A percentile compares a stretch with the other conserved stretches of the same genome.
These are phyloP conservation scores for Mortierella antarctica DNA, from an alignment of 192 early-diverging fungal species.

Conservation along the genomic window DNA sequence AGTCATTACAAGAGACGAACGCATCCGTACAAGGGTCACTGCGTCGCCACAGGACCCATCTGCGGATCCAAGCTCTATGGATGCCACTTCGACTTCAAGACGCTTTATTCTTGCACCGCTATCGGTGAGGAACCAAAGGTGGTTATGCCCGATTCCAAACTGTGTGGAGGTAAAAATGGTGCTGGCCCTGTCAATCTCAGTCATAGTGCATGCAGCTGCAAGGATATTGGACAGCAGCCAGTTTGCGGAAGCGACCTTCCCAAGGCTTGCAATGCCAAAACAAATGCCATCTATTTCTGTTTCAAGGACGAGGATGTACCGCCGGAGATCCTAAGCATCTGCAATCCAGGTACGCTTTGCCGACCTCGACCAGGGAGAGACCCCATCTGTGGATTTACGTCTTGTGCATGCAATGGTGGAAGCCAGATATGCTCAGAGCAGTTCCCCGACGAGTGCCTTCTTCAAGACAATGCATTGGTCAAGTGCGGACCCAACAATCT, in stretches of 20 bases:
- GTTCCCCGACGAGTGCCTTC: background rate
- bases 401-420: background rate
- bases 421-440: background rate
- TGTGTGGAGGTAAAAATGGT: background rate
- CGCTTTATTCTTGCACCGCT: background rate
- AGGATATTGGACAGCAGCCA: background rate
- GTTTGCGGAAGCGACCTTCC: background rate
- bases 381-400: background rate
- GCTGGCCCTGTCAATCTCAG: background rate
- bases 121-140: conserved; percentile 6
- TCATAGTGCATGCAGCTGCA: background rate
- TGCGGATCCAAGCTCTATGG: conserved; percentile 16
- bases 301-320: background rate
- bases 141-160: background rate
- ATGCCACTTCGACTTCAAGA: conserved; percentile 9
- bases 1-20: background rate
- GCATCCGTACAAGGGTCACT: conserved; percentile 9
- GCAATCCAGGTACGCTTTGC: background rate
- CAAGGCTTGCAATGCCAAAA: background rate
- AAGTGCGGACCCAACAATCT: background rate
- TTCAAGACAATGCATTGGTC: background rate
- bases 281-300: background rate
- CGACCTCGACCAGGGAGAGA: background rate
- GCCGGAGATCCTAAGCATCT: background rate
- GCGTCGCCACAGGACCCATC: conserved; percentile 10